These are phyloP conservation scores for Symbiodinium pilosum DNA, from an alignment of 73 alveolate genomes.

Conservation along the genomic window DNA sequence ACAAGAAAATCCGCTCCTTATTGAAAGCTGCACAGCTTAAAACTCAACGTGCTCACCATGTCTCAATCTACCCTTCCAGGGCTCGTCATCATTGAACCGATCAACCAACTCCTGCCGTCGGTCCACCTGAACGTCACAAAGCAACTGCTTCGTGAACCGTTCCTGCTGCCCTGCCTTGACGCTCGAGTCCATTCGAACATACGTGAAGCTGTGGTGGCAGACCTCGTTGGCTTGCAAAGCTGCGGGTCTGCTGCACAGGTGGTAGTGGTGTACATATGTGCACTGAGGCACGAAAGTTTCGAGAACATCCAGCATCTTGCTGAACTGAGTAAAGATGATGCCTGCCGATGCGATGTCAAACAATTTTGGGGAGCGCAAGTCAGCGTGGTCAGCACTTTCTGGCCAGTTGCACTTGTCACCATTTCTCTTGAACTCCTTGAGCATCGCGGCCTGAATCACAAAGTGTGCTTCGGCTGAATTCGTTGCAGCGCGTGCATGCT, in stretches of 20 bases:
- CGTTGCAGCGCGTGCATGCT: too few species aligned
- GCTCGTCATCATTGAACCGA: constrained; percentile 61
- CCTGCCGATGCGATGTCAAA: too few species aligned
- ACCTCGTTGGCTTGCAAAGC: constrained; percentile 20
- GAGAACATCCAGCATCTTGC: constrained; percentile 99
- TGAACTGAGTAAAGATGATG: constrained; percentile 98
- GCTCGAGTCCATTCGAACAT: constrained; percentile 99
- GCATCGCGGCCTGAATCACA: constrained; percentile 96
- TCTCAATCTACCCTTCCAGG: constrained; percentile 44
- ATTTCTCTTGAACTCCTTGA: constrained; percentile 98
- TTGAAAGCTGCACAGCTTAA: constrained; percentile 41
- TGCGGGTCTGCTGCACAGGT: too few species aligned
- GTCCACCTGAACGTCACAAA: constrained; percentile 12
- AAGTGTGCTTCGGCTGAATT: too few species aligned
- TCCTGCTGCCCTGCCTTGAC: constrained; percentile 97
- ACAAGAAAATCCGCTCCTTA: constrained; percentile 98
- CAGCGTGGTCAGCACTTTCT: too few species aligned
- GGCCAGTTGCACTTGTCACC: constrained; percentile 58
- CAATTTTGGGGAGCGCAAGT: too few species aligned
- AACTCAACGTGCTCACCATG: constrained; percentile 91
- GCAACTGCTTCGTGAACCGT: neutral
- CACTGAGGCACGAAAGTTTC: constrained; percentile 98
- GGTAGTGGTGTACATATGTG: constrained; percentile 97
- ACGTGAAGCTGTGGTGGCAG: constrained; percentile 96
- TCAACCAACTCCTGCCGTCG: constrained; percentile 60